Percentiles rank a stretch among this genome's conserved stretches.
Evolutionary conservation across 768 basidiomycete species (phyloP).

Genomic region (Lactarius vividus): DNA sequence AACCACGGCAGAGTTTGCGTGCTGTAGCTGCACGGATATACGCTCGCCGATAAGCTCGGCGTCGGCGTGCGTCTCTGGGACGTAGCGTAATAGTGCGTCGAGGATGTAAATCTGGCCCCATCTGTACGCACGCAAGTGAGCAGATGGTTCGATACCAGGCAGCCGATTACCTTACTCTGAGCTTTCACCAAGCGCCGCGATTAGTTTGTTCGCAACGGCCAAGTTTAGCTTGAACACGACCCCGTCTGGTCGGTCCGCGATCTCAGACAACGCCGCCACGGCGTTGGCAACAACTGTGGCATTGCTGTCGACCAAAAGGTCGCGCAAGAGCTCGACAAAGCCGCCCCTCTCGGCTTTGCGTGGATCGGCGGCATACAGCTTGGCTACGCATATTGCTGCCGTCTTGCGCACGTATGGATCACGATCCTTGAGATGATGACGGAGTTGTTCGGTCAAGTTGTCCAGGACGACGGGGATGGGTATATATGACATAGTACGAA

Average conservation of each 20-base stretch:
- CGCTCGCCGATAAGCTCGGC: conserved; percentile 96
- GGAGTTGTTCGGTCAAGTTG: conserved; percentile 82
- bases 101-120: conserved; percentile 99
- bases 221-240: conserved; percentile 90
- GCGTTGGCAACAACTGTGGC: conserved; percentile 98
- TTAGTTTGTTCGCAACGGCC: conserved; percentile 82
- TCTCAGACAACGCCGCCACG: conserved; percentile 94
- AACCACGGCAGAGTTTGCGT: conserved; percentile 99
- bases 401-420: conserved; percentile 99
- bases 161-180: conserved; percentile 73
- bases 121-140: conserved; percentile 44
- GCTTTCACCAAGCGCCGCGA: conserved; percentile 90
- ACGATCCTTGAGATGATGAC: conserved; percentile 88
- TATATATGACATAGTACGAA: conserved; percentile 99
- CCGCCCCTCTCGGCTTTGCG: conserved; percentile 83
- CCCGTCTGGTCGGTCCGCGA: conserved; percentile 91
- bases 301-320: conserved; percentile 89
- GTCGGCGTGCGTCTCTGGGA: conserved; percentile 84
- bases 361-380: conserved; percentile 87
- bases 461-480: conserved; percentile 87
- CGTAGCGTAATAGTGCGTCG: conserved; percentile 88
- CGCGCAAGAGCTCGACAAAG: conserved; percentile 87
- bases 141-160: not conserved
- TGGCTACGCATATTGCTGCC: conserved; percentile 95
- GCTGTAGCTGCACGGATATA: conserved; percentile 88